phyloP scores from a whole-genome alignment of 371 early-diverging fungal genomes.

The Mucor saturninus region DNA sequence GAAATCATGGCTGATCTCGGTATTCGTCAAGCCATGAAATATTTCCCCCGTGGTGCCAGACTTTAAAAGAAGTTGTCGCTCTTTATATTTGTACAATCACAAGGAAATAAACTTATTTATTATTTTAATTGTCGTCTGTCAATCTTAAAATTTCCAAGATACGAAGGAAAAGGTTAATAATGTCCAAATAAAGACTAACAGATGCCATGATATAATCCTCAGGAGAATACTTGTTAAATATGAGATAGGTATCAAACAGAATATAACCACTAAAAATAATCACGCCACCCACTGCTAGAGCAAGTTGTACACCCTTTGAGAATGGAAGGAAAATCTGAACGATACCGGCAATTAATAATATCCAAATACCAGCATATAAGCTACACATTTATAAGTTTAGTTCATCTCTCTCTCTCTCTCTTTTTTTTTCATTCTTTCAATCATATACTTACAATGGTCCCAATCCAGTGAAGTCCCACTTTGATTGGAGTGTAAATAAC shows the following conservation, averaged over 20 bases:
- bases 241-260: constrained; percentile 72
- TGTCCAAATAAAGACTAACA: constrained; percentile 78
- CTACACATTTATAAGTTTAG: constrained; percentile 21
- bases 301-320: constrained; percentile 59
- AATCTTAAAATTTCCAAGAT: constrained; percentile 65
- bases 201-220: constrained; percentile 84
- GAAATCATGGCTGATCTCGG: constrained; percentile 60
- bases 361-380: constrained; percentile 64
- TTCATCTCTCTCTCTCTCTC: too few species aligned
- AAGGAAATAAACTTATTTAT: not conserved
- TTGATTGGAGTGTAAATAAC: constrained; percentile 76
- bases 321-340: constrained; percentile 81
- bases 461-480: constrained; percentile 74
- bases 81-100: not conserved
- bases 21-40: constrained; percentile 45
- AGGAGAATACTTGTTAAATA: constrained; percentile 70
- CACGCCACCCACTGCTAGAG: constrained; percentile 66
- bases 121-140: constrained; percentile 12
- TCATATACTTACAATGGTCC: constrained; percentile 57
- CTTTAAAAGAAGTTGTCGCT: constrained; percentile 20
- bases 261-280: constrained; percentile 78
- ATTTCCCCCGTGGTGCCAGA: constrained; percentile 39
- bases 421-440: not conserved
- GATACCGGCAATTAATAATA: constrained; percentile 63
- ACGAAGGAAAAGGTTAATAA: constrained; percentile 81